These are phyloP conservation scores for Chrysoporthe deuterocubensis DNA, from an alignment of 2,329 filamentous ascomycete species.

Conservation along the genomic window DNA sequence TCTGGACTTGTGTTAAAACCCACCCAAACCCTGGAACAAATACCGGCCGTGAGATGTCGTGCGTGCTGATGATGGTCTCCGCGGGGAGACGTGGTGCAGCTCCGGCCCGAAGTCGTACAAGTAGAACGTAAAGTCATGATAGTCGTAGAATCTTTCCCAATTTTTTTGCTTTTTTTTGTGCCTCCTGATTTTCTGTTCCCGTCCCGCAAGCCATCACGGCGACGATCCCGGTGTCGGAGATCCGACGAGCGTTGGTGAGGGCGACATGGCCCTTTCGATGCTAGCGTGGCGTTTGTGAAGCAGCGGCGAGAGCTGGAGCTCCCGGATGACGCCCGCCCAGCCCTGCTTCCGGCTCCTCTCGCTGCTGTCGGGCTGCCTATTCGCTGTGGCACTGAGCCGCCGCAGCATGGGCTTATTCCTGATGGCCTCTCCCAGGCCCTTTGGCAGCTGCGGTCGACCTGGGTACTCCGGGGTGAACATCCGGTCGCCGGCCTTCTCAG, in stretches of 20 bases:
- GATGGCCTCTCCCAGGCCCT: slow-evolving; percentile 49
- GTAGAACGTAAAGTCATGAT: slow-evolving; percentile 27
- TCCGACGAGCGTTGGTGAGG: slow-evolving; percentile 12
- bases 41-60: neutral
- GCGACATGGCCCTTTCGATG: slow-evolving; percentile 60
- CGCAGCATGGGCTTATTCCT: slow-evolving; percentile 53
- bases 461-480: slow-evolving; percentile 35
- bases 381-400: slow-evolving; percentile 57
- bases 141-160: slow-evolving; percentile 14
- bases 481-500: slow-evolving; percentile 36
- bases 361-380: slow-evolving; percentile 55
- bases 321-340: slow-evolving; percentile 67
- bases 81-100: neutral
- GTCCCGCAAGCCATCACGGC: neutral
- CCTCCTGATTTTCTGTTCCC: neutral
- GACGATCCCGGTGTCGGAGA: slow-evolving; percentile 38
- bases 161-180: slow-evolving; percentile 5
- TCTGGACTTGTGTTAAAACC: neutral
- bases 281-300: slow-evolving; percentile 67
- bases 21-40: neutral
- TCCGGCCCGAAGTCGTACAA: slow-evolving; percentile 14
- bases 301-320: slow-evolving; percentile 63
- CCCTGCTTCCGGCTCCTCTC: slow-evolving; percentile 54
- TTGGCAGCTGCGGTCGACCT: slow-evolving; percentile 42
- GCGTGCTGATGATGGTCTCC: neutral